These are phyloP conservation scores for Boletus rufocinnamomeus DNA, from an alignment of 768 basidiomycete species.

Conservation along the genomic window DNA sequence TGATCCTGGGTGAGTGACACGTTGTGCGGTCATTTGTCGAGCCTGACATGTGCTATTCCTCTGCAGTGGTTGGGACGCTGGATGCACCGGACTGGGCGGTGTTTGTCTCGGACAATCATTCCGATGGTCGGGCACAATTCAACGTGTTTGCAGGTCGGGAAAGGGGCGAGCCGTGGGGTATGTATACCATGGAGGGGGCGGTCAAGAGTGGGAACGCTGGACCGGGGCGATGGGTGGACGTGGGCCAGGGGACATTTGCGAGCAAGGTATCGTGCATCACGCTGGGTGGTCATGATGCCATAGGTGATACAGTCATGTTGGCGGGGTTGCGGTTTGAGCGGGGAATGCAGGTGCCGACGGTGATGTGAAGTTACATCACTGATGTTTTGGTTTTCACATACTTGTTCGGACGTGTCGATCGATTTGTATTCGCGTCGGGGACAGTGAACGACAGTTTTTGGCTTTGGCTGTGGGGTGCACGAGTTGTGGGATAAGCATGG, in stretches of 20 bases:
- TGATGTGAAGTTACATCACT: conserved; percentile 30
- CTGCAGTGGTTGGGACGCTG: conserved; percentile 65
- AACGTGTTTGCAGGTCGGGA: conserved; percentile 58
- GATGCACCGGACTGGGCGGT: conserved; percentile 71
- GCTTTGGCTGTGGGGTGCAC: not conserved
- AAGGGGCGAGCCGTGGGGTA: conserved; percentile 69
- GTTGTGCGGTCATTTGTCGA: not conserved
- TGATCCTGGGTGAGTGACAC: conserved; percentile 44
- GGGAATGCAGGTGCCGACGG: conserved; percentile 59
- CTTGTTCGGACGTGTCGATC: too few relatives aligned
- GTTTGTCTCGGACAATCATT: conserved; percentile 73
- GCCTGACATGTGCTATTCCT: not conserved
- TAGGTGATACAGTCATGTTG: conserved; percentile 57
- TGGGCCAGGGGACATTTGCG: conserved; percentile 39
- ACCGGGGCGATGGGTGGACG: conserved; percentile 49
- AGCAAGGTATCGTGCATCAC: conserved; percentile 52
- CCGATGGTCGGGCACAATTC: conserved; percentile 66
- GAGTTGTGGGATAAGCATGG: not conserved
- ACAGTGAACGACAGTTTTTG: not conserved
- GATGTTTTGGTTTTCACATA: not conserved
- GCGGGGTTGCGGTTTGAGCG: conserved; percentile 67
- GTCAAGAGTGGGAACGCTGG: conserved; percentile 43
- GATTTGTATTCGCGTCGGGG: conserved; percentile 18
- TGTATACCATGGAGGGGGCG: conserved; percentile 61
- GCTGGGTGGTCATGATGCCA: conserved; percentile 29